Evolutionary conservation across 2,329 filamentous ascomycete genomes (phyloP).

Genomic region (Diaporthe citriasiana): DNA sequence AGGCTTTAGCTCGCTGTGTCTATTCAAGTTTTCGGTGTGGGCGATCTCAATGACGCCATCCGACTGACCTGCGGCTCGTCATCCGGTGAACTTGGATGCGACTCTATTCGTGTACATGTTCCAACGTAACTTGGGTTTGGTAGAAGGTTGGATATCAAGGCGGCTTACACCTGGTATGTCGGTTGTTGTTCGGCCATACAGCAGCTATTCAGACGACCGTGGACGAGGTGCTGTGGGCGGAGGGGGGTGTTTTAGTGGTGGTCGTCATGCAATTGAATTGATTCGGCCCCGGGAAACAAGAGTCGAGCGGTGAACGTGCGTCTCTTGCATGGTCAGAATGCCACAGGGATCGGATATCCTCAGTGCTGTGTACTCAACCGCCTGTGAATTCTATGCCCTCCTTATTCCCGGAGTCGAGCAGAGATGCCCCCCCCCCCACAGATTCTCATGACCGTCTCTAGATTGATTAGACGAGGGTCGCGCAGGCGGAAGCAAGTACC

Average conservation of each 20-base stretch:
- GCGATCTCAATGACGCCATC: conserved; percentile 3
- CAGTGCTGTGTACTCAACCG: neutral
- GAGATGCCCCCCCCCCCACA: neutral
- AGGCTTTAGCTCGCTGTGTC: neutral
- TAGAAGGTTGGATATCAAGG: neutral
- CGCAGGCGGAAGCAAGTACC: conserved; percentile 16
- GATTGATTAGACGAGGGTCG: neutral
- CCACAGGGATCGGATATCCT: neutral
- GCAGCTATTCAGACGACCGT: too few relatives aligned
- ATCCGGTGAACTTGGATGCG: neutral
- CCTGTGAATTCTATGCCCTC: neutral
- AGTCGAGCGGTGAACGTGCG: neutral
- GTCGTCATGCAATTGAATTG: conserved; percentile 3
- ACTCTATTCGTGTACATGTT: neutral
- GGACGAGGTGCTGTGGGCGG: neutral
- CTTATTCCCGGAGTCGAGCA: neutral
- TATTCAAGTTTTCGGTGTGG: neutral
- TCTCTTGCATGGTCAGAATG: neutral
- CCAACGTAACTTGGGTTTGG: neutral
- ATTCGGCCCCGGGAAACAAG: neutral
- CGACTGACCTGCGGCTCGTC: neutral
- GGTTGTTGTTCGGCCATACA: neutral
- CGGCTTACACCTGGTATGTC: neutral
- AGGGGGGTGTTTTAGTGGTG: neutral
- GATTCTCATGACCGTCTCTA: neutral